Evolutionary conservation across 2,329 filamentous ascomycete species (phyloP).

Genomic region (Penicillium brasilianum): DNA sequence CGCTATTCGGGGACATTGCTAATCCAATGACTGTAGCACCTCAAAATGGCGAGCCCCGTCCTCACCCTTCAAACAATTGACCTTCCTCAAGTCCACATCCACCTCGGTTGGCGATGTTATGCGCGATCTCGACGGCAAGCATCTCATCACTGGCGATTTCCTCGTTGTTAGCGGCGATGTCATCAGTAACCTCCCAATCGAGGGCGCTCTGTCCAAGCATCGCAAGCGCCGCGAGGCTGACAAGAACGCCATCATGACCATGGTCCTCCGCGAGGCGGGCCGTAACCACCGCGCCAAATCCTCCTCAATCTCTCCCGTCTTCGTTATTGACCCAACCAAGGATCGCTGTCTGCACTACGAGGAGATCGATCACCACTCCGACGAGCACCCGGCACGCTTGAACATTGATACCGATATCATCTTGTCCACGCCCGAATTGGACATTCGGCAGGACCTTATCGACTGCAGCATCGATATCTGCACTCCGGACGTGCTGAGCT

Average conservation of each 20-base stretch:
- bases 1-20: slow-evolving; percentile 13
- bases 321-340: slow-evolving; percentile 80
- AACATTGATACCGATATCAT: slow-evolving; percentile 81
- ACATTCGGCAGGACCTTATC: slow-evolving; percentile 84
- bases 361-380: slow-evolving; percentile 73
- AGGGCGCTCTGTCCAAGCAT: slow-evolving; percentile 76
- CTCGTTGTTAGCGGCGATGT: slow-evolving; percentile 91
- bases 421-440: slow-evolving; percentile 73
- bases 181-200: slow-evolving; percentile 86
- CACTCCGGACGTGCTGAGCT: slow-evolving; percentile 88
- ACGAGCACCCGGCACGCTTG: slow-evolving; percentile 56
- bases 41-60: slow-evolving; percentile 77
- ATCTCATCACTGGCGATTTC: slow-evolving; percentile 87
- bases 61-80: slow-evolving; percentile 79
- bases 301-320: slow-evolving; percentile 76
- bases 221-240: slow-evolving; percentile 78
- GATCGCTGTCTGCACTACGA: slow-evolving; percentile 92
- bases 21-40: slow-evolving; percentile 45
- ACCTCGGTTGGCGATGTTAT: slow-evolving; percentile 91
- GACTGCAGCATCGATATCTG: slow-evolving; percentile 97
- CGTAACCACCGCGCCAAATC: slow-evolving; percentile 76
- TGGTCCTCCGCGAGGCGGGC: slow-evolving; percentile 82
- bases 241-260: slow-evolving; percentile 97
- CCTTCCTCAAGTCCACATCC: slow-evolving; percentile 85
- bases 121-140: slow-evolving; percentile 86